Conservation (phyloP, 495 filamentous ascomycete genomes). For the Sabuloglossum arenarium region DNA sequence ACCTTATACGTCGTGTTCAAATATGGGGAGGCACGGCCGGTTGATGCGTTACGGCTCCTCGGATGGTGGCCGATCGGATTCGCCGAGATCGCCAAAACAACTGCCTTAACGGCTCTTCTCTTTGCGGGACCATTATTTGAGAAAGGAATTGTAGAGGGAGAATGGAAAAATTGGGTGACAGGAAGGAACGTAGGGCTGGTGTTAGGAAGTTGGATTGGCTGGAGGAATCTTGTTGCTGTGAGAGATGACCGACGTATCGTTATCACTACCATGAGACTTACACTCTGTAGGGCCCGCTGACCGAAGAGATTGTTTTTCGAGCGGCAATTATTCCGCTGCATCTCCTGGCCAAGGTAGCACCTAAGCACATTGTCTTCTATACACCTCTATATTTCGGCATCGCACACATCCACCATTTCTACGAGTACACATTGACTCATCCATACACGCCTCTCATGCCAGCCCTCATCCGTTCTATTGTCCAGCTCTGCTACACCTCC, state of each 20-base stretch:
- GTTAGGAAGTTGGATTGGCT: constrained; percentile 39
- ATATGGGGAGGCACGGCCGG: constrained; percentile 22
- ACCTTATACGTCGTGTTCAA: constrained; percentile 39
- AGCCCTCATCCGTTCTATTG: constrained; percentile 44
- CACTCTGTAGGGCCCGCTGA: constrained; percentile 55
- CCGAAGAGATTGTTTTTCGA: constrained; percentile 87
- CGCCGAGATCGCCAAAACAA: constrained; percentile 30
- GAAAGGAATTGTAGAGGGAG: constrained; percentile 43
- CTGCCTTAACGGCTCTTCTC: constrained; percentile 54
- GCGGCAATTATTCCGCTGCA: constrained; percentile 64
- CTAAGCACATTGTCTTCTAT: constrained; percentile 41
- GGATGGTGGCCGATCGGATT: constrained; percentile 57
- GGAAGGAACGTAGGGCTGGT: constrained; percentile 22
- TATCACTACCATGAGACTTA: constrained; percentile 4
- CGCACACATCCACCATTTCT: constrained; percentile 87
- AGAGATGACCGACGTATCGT: constrained; percentile 10
- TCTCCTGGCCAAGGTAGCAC: constrained; percentile 42
- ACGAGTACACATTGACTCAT: constrained; percentile 74
- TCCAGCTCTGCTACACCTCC: constrained; percentile 86
- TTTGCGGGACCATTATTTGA: constrained; percentile 76
- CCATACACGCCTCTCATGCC: constrained; percentile 39
- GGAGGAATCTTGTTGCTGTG: constrained; percentile 44
- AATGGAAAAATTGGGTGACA: constrained; percentile 43
- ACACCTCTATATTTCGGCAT: constrained; percentile 86
- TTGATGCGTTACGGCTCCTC: constrained; percentile 37